Conservation (phyloP, 1,139 yeast species). For the Suhomyces bolitotheri region DNA sequence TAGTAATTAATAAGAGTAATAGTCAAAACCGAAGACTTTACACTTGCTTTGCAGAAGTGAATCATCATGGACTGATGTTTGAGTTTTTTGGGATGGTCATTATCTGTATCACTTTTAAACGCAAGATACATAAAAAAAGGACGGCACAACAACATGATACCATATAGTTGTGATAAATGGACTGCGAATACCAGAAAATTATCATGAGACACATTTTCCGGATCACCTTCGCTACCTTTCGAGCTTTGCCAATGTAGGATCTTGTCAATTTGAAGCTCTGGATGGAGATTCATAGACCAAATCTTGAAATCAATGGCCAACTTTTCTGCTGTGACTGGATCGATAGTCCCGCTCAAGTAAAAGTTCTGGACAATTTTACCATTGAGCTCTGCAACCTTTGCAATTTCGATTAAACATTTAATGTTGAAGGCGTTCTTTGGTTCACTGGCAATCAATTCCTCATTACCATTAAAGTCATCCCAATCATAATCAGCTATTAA, state of each 20-base stretch:
- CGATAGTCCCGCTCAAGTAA: slow-evolving; percentile 38
- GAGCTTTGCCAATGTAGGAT: slow-evolving; percentile 15
- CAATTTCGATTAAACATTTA: slow-evolving; percentile 17
- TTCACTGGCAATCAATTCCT: slow-evolving; percentile 14
- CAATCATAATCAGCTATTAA: slow-evolving; percentile 41
- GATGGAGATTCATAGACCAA: slow-evolving; percentile 38
- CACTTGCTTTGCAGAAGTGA: slow-evolving; percentile 35
- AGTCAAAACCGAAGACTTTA: slow-evolving; percentile 38
- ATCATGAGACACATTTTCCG: slow-evolving; percentile 13
- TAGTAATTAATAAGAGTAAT: slow-evolving; percentile 30
- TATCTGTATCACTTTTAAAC: slow-evolving; percentile 10
- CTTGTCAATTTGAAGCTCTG: slow-evolving; percentile 23
- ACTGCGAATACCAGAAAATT: slow-evolving; percentile 30
- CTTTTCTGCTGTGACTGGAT: slow-evolving; percentile 34
- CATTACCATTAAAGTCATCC: slow-evolving; percentile 32
- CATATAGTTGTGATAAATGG: slow-evolving; percentile 42
- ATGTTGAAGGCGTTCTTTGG: slow-evolving; percentile 15
- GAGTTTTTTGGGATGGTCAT: slow-evolving; percentile 8
- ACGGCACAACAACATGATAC: slow-evolving; percentile 43
- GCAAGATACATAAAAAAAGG: slow-evolving; percentile 46
- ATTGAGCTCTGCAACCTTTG: slow-evolving; percentile 22
- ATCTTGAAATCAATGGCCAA: slow-evolving; percentile 41
- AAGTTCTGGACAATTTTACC: slow-evolving; percentile 35
- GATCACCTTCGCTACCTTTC: slow-evolving; percentile 5
- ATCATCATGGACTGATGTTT: slow-evolving; percentile 19